Base-by-base conservation (phyloP, 176 grass and related monocot species). In the Oryza officinalis region DNA sequence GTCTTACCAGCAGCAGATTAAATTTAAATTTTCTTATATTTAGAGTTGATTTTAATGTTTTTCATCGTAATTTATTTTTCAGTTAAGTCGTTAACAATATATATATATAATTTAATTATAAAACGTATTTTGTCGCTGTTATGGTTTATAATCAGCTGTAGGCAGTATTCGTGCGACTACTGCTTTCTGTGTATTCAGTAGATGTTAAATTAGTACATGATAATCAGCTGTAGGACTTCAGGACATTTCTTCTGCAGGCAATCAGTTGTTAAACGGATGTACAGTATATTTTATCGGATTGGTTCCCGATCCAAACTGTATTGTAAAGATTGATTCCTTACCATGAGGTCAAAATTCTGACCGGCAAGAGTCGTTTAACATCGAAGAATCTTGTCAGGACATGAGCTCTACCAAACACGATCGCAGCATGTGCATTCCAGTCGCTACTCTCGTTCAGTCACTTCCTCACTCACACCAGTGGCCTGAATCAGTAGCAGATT, bases 361-460 rank as follows among this genome's bases (percentile, higher is more conserved):
- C 22, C 27, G 88, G 33, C 79, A 78, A 44, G 8, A 32, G 79
- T 90, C 78, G 26, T 3, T 5, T 61, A 65, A 13, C 5, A 31
- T 20, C 23, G 7, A 49, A 47, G 69, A 27, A 86, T 86, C 45
- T 83, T 78, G 83, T 59, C 88, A 73, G 35, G 14, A 8, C 73
- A 12, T 33, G 43, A 27, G 67, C 32, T 77, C 83, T 82, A 90
- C 78, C 88, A 73, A 86, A 90, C 83, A 86, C 67, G 83, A 72
- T 23, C 23, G 40, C 17, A 22, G 59, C 88, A 86, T 86, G 83
- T 90, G 83, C 83, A 32, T 31, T 27, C 22, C 69, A 74, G 43
- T 74, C 69, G 31, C 67, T 54, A 70, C 2, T 86, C 57, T 1
- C 45, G 6, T 6, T 35, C 33, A 35, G 33, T 45, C 75, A 0